Evolutionary conservation across 169 alveolate species (phyloP), one percentile per base, ranked within the genome.

Genomic region (Theileria annulata): DNA sequence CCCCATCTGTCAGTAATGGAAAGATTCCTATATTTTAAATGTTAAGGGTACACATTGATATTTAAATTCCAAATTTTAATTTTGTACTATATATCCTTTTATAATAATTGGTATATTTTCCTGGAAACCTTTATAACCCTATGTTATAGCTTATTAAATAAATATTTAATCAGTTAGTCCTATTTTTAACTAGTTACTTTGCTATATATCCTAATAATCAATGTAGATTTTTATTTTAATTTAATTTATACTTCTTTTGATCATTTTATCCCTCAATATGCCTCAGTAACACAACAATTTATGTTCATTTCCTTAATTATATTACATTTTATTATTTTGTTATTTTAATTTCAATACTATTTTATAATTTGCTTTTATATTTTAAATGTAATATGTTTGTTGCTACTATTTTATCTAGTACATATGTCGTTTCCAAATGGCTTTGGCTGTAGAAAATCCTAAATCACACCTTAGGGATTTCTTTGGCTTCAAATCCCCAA

Each of bases 1-100:
- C 75, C 33, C 42, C 75, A 25, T 62, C 77, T 60, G 42, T 68
- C 23, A 68, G 17, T 25, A 31, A 71, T 17, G 33, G 33, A 19
- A 64, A n/a, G 51, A 42, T 42, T 42, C 51, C 51, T 42, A 10
- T 42, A 8, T 42, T 42, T 42, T 42, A 42, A 8, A 10, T 2
- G 2, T 42, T 8, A 17, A 8, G 6, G 3, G 15, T 8, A 42
- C 51, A 42, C 51, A 42, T 42, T 8, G 3, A 42, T 42, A 12
- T 42, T 42, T 42, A 10, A 1, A 42, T 8, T 42, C 19, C 1
- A 2, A 42, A 42, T 42, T 42, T 42, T 42, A 42, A 42, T 42
- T 42, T 42, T 42, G 13, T 10, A 42, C 6, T 42, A 17, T 12
- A 8, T 8, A 42, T 3, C 3, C 51, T 42, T 42, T 42, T 42